phyloP scores from a whole-genome alignment of 192 early-diverging fungal species.

The Coemansia sp. region DNA sequence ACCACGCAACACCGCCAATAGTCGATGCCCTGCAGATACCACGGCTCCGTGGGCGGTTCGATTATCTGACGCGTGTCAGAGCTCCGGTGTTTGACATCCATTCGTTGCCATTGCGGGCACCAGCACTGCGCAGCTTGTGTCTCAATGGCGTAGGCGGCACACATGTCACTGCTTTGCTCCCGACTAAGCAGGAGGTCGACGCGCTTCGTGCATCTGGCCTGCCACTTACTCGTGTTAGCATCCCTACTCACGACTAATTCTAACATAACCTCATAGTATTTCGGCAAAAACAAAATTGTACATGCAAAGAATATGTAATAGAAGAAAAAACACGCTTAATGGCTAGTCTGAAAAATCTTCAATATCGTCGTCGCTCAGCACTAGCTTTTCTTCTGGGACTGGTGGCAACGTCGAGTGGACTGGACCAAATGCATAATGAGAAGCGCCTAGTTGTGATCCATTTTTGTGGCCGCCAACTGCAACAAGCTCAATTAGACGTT shows the following conservation, averaged over 20 bases:
- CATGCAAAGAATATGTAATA: not conserved
- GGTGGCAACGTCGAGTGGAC: not conserved
- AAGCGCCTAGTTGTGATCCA: not conserved
- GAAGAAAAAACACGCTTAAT: not conserved
- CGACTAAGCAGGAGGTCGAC: conserved; percentile 15
- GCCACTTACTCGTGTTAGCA: conserved; percentile 12
- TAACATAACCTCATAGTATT: not conserved
- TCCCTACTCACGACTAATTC: not conserved
- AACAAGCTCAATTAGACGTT: not conserved
- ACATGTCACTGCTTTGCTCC: conserved; percentile 15
- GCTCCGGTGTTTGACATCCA: conserved; percentile 30
- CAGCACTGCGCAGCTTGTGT: conserved; percentile 21
- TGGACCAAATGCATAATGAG: not conserved
- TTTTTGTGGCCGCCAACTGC: not conserved
- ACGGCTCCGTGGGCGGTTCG: conserved; percentile 20
- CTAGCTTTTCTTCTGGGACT: conserved; percentile 20
- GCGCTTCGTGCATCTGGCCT: conserved; percentile 21
- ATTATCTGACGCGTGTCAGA: conserved; percentile 12
- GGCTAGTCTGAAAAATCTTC: conserved; percentile 35
- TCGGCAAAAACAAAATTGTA: too few relatives aligned
- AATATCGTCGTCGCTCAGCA: conserved; percentile 54
- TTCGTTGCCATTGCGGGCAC: conserved; percentile 12
- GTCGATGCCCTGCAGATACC: conserved; percentile 24
- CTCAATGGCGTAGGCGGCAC: conserved; percentile 16
- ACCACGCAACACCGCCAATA: conserved; percentile 14